Evolutionary conservation across 192 early-diverging fungal species (phyloP).

Genomic region (Podila clonocystis): DNA sequence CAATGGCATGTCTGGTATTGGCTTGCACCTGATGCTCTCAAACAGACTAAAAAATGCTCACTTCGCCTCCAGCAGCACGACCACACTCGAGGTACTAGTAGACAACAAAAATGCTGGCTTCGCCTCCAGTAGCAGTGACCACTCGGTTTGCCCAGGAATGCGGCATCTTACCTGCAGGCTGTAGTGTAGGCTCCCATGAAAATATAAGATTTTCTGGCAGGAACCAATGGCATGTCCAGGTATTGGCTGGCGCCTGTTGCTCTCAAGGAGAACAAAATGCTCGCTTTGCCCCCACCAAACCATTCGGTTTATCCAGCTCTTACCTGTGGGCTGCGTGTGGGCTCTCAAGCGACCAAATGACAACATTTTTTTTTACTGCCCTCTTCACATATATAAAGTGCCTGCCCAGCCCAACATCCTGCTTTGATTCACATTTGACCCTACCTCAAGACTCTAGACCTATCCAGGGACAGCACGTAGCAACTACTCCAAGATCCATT

Average conservation of each 20-base stretch:
- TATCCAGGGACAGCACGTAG: no score
- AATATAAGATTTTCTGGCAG: no score
- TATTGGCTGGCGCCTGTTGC: neutral
- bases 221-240: neutral
- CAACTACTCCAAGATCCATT: no score
- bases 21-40: constrained; percentile 1
- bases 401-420: neutral
- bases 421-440: neutral
- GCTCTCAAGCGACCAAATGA: neutral
- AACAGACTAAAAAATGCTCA: no score
- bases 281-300: neutral
- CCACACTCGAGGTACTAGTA: no score
- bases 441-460: no score
- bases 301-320: neutral
- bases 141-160: no score
- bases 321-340: neutral
- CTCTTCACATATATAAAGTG: constrained; percentile 3
- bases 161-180: no score
- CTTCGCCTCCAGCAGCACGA: neutral
- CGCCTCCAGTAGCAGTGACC: neutral
- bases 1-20: neutral
- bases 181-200: no score
- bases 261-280: no score
- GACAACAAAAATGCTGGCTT: no score
- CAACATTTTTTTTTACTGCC: neutral